phyloP scores from a whole-genome alignment of 2,329 filamentous ascomycete genomes.

The Rhynchosporium graminicola region DNA sequence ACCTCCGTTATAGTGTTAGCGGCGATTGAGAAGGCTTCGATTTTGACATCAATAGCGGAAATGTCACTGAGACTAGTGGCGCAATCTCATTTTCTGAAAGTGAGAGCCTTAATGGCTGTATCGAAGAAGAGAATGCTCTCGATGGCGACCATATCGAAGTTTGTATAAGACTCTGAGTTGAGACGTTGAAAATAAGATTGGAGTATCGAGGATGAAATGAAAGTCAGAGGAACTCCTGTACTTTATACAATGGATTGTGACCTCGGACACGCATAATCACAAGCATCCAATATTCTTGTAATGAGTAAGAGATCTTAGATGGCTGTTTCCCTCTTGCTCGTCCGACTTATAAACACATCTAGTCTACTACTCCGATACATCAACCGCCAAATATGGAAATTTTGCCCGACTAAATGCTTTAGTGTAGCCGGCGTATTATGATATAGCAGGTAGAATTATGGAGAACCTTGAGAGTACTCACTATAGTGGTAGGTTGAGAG shows the following conservation, averaged over 20 bases:
- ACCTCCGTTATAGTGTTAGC: conserved; percentile 42
- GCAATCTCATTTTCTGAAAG: conserved; percentile 21
- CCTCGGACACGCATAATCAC: conserved; percentile 7
- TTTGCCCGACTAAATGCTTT: not conserved
- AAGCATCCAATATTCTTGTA: not conserved
- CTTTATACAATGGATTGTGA: not conserved
- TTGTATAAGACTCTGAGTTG: not conserved
- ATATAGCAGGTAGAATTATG: not conserved
- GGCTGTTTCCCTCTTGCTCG: conserved; percentile 2
- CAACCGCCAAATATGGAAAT: not conserved
- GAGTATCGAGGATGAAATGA: no score
- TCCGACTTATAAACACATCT: not conserved
- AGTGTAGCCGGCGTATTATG: not conserved
- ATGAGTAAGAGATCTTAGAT: not conserved
- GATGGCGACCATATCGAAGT: conserved; percentile 27
- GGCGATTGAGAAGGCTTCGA: conserved; percentile 49
- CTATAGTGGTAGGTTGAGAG: no score
- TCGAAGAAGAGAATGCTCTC: conserved; percentile 26
- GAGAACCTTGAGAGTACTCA: not conserved
- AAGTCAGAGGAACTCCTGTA: not conserved
- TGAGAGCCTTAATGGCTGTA: conserved; percentile 21
- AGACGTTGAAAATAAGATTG: not conserved
- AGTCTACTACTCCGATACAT: conserved; percentile 1
- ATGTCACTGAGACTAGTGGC: conserved; percentile 24
- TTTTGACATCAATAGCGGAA: conserved; percentile 47